Evolutionary conservation across 768 basidiomycete species (phyloP).

Genomic region (Suillus hirtellus): DNA sequence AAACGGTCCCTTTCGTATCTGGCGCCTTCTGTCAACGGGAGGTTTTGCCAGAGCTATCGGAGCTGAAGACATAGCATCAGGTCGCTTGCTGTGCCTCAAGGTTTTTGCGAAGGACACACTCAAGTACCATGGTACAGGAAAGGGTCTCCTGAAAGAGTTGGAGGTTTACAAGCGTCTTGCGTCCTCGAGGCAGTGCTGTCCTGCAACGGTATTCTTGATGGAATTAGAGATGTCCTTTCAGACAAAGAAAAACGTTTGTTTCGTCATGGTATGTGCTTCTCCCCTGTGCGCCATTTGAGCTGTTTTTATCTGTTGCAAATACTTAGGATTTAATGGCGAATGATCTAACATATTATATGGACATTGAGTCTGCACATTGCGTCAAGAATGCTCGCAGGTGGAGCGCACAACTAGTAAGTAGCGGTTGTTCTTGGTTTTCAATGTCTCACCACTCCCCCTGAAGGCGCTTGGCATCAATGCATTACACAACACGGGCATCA

Average conservation of each 20-base stretch:
- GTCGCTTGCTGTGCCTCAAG: slow-evolving; percentile 42
- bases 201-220: slow-evolving; percentile 39
- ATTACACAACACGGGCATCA: slow-evolving; percentile 60
- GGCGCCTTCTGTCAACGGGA: slow-evolving; percentile 20
- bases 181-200: slow-evolving; percentile 16
- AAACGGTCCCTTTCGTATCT: slow-evolving; percentile 27
- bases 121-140: slow-evolving; percentile 8
- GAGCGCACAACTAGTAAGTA: slow-evolving; percentile 41
- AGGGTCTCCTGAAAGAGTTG: slow-evolving; percentile 35
- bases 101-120: slow-evolving; percentile 27
- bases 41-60: slow-evolving; percentile 24
- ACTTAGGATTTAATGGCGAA: slow-evolving; percentile 41
- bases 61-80: slow-evolving; percentile 26
- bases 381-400: slow-evolving; percentile 20
- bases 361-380: slow-evolving; percentile 18
- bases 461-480: slow-evolving; percentile 42
- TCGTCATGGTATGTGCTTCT: slow-evolving; percentile 40
- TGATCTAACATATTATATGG: slow-evolving; percentile 36
- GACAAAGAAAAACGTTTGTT: slow-evolving; percentile 30
- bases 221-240: slow-evolving; percentile 38
- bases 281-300: neutral
- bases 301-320: neutral
- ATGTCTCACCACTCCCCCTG: slow-evolving; percentile 9
- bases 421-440: neutral
- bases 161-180: slow-evolving; percentile 37